phyloP scores from a whole-genome alignment of 495 filamentous ascomycete genomes.

The Penicilliopsis zonata region DNA sequence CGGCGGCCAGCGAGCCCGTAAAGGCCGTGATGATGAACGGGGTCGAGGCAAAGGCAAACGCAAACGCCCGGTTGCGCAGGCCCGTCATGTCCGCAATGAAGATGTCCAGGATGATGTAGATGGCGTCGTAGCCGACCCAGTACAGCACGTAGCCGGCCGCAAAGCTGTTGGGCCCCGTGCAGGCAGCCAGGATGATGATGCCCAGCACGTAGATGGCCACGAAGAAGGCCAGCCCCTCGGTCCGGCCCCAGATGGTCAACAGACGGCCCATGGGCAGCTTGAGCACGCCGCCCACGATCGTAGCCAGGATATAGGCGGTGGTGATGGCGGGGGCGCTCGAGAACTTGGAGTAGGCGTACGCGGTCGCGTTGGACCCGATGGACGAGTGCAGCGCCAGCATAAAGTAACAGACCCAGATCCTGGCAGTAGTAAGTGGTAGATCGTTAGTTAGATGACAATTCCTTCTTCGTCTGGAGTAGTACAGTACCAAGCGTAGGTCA shows the following conservation, averaged over 20 bases:
- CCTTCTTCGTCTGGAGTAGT: no score
- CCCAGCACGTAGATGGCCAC: conserved; percentile 27
- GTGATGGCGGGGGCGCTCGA: conserved; percentile 18
- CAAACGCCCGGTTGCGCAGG: conserved; percentile 49
- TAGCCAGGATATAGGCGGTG: conserved; percentile 24
- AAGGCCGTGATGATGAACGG: conserved; percentile 52
- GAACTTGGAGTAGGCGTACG: conserved; percentile 21
- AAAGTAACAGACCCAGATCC: conserved; percentile 22
- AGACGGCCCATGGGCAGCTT: conserved; percentile 57
- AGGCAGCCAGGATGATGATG: conserved; percentile 37
- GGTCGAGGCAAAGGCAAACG: conserved; percentile 49
- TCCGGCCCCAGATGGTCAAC: conserved; percentile 52
- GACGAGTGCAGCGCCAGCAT: conserved; percentile 27
- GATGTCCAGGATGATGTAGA: conserved; percentile 44
- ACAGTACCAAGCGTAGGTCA: conserved; percentile 30
- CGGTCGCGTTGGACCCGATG: conserved; percentile 16
- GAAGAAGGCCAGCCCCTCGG: conserved; percentile 37
- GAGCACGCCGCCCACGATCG: conserved; percentile 49
- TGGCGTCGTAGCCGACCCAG: conserved; percentile 44
- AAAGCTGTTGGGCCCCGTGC: conserved; percentile 32
- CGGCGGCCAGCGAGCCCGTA: conserved; percentile 20
- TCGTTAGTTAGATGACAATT: no score
- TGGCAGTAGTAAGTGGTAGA: background rate
- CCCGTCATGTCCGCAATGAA: conserved; percentile 58
- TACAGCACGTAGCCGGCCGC: conserved; percentile 44